Base-by-base conservation (phyloP, 495 filamentous ascomycete genomes). In the Penicillium lividum region DNA sequence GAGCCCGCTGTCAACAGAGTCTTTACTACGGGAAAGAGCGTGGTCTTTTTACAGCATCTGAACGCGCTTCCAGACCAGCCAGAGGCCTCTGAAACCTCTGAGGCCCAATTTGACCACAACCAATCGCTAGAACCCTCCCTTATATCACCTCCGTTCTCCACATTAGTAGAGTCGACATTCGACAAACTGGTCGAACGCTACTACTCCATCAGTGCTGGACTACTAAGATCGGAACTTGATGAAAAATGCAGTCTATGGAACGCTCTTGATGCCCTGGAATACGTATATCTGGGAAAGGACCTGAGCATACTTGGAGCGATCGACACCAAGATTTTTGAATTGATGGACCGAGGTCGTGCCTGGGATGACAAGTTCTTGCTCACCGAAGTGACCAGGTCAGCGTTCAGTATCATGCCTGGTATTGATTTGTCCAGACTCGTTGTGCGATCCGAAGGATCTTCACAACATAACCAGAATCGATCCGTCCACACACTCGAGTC, bases 351-450 rank as follows among this genome's bases (percentile, higher is more conserved):
- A 18, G 71, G 86, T 7, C 83, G 68, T 16, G 80, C 79, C 27
- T 97, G 93, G 93, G 86, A 86, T 57, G 91, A 98, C 72, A 82
- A 86, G 22, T 95, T 91, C 66, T 77, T 89, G 5, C 76, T 97
- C 33, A 96, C 90, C 3, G 91, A 94, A 63, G 71, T 93, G 7
- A 84, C 87, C 5, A 89, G 90, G 54, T 83, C 81, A 34, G 82
- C 87, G 5, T 91, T 92, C 66, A 79, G 80, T 38, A 58, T 65
- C 1, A 57, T 79, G 9, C 53, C 65, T 3, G 71, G 72, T 22
- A 73, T 90, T 5, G 84, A 91, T 44, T 61, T 76, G 1, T 81
- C 87, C 44, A 81, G 82, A 13, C 68, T 97, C 15, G 72, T 77
- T 1, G 77, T 89, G 30, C 75, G 82, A 33, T 72, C 78, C 5